Base-by-base conservation (phyloP, 2,329 filamentous ascomycete genomes). In the Fusarium sp. region DNA sequence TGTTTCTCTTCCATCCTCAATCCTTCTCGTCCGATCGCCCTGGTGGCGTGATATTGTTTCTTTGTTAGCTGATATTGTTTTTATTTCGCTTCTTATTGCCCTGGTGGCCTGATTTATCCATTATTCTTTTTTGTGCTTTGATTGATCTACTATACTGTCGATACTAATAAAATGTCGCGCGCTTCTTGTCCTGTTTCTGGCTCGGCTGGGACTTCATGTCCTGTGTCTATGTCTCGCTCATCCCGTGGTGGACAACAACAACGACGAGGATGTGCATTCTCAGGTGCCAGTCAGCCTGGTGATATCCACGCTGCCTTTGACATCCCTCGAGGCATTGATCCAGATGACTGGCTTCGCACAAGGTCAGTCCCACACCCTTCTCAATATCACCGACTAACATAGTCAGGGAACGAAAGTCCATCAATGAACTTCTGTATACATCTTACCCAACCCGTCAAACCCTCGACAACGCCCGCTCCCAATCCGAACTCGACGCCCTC, bases 381-480 rank as follows among this genome's bases (percentile, higher is more conserved):
- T 22, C 5, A 20, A 9, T 1, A 12, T 15, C 10, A 13, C 1
- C 3, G 0, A 30, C 51, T 54, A n/a, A 54, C 38, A 30, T 7
- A 13, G 2, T 13, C 7, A 73, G 82, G 57, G 83, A 85, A 70
- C 80, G 81, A 25, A 84, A 82, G 56, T 77, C 79, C 6, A 85
- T 85, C 74, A 85, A 84, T 55, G 82, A 85, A 22, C 75, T 86
- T 6, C 78, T 86, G 16, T 86, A 84, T 61, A 75, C 79, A 3
- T 79, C 83, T 45, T 81, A 81, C 10, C 83, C 84, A 2, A 79
- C 80, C 3, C 77, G 80, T 1, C 73, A 82, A 27, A 78, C 82
- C 32, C 78, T 83, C 24, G 76, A 77, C 29, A 76, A 73, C 32
- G 81, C 82, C 34, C 84, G 71, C 13, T 59, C 24, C 8, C 73